Evolutionary conservation across 768 basidiomycete species (phyloP).

Genomic region (Kondoa subrosea): DNA sequence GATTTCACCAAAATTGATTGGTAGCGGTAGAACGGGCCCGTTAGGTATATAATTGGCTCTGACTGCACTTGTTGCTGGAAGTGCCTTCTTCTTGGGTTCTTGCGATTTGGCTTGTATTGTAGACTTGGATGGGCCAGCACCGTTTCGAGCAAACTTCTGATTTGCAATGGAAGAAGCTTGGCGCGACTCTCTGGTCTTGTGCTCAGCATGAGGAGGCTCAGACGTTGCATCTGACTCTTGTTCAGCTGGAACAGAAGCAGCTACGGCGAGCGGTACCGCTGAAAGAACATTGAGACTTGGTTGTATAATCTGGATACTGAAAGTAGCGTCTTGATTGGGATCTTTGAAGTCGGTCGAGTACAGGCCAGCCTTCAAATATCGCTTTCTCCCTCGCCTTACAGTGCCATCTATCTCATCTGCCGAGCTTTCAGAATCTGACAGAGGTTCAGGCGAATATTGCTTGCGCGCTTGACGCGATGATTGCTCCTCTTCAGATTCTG

Average conservation of each 20-base stretch:
- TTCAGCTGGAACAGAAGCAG: not conserved
- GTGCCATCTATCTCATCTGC: not conserved
- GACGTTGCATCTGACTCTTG: too few relatives aligned
- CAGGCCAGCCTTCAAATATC: not conserved
- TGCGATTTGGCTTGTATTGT: not conserved
- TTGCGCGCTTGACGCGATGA: not conserved
- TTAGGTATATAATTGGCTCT: not conserved
- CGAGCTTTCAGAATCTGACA: not conserved
- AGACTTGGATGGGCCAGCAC: not conserved
- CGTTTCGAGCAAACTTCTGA: constrained; percentile 5
- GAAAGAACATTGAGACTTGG: not conserved
- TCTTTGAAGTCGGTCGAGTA: not conserved
- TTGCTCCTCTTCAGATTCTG: not conserved
- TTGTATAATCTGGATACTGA: not conserved
- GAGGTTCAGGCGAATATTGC: not conserved
- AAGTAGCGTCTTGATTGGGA: not conserved
- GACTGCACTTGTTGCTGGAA: not conserved
- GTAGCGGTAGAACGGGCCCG: not conserved
- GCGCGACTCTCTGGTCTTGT: not conserved
- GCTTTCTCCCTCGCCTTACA: not conserved
- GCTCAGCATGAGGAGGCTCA: not conserved
- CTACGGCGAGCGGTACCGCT: not conserved
- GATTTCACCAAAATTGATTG: constrained; percentile 3
- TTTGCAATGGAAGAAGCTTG: not conserved
- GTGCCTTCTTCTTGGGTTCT: not conserved